A percentile compares a stretch with the other conserved stretches of the same genome.
Conservation (phyloP, 2,329 filamentous ascomycete genomes). For the Phialophora expanda region DNA sequence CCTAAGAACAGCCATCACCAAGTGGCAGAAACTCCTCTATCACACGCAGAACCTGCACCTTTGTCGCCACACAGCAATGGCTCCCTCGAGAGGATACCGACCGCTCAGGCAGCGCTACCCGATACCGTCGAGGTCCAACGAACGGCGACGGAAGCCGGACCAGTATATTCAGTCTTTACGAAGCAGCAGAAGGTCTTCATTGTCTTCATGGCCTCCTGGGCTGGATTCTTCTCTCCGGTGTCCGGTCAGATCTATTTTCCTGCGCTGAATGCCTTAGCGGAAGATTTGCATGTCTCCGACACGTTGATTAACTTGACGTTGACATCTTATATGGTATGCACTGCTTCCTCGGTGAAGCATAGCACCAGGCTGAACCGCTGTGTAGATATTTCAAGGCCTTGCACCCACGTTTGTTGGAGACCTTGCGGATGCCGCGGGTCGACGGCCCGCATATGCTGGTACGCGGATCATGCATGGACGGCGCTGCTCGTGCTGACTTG, state of each 20-base stretch:
- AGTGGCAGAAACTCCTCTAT: neutral
- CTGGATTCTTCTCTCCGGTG: constrained; percentile 53
- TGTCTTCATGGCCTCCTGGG: constrained; percentile 48
- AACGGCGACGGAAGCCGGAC: constrained; percentile 29
- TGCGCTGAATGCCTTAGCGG: constrained; percentile 49
- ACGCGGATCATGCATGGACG: constrained; percentile 1
- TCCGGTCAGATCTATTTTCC: constrained; percentile 56
- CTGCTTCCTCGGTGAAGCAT: neutral
- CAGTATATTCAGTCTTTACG: constrained; percentile 46
- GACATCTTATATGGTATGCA: constrained; percentile 41
- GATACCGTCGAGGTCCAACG: constrained; percentile 23
- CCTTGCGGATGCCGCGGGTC: constrained; percentile 57
- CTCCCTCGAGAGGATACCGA: constrained; percentile 30
- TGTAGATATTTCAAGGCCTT: constrained; percentile 59
- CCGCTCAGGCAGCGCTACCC: constrained; percentile 14
- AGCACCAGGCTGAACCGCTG: neutral
- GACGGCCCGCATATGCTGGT: constrained; percentile 57
- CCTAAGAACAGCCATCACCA: neutral
- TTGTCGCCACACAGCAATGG: constrained; percentile 1
- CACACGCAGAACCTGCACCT: constrained; percentile 2
- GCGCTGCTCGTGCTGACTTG: neutral
- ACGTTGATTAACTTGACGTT: constrained; percentile 43
- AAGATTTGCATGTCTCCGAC: constrained; percentile 45
- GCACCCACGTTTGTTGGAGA: constrained; percentile 59
- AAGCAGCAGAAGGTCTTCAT: constrained; percentile 46